These are phyloP conservation scores for Fusarium guadeloupense DNA, from an alignment of 2,329 filamentous ascomycete genomes.

Conservation along the genomic window DNA sequence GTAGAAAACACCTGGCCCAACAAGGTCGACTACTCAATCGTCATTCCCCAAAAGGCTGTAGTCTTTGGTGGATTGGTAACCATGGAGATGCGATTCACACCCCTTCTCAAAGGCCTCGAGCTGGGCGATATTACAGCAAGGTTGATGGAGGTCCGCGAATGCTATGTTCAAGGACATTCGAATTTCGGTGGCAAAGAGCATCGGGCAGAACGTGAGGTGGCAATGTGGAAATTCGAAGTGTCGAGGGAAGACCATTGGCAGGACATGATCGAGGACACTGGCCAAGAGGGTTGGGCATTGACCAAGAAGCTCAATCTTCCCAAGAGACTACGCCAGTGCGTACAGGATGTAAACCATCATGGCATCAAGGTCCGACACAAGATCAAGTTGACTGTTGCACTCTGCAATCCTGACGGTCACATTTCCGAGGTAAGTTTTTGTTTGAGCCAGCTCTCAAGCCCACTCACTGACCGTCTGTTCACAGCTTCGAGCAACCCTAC, in stretches of 20 bases:
- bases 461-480: conserved; percentile 11
- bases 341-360: conserved; percentile 88
- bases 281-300: conserved; percentile 71
- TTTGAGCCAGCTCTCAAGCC: background rate
- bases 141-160: conserved; percentile 81
- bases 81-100: conserved; percentile 86
- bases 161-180: conserved; percentile 60
- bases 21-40: conserved; percentile 95
- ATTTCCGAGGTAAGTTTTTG: conserved; percentile 76
- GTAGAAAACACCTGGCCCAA: conserved; percentile 98
- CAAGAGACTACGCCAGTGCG: conserved; percentile 80
- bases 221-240: conserved; percentile 65
- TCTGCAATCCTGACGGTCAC: conserved; percentile 95
- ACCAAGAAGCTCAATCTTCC: conserved; percentile 75
- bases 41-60: conserved; percentile 91
- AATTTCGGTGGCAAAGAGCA: conserved; percentile 62
- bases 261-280: conserved; percentile 73
- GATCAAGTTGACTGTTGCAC: conserved; percentile 87
- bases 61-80: conserved; percentile 90
- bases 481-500: conserved; percentile 85
- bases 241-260: conserved; percentile 71
- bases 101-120: conserved; percentile 86
- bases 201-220: conserved; percentile 71
- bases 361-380: conserved; percentile 95
- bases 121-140: conserved; percentile 85